These are phyloP conservation scores for Larix kaempferi DNA, from an alignment of 75 land plant species.

Conservation along the genomic window DNA sequence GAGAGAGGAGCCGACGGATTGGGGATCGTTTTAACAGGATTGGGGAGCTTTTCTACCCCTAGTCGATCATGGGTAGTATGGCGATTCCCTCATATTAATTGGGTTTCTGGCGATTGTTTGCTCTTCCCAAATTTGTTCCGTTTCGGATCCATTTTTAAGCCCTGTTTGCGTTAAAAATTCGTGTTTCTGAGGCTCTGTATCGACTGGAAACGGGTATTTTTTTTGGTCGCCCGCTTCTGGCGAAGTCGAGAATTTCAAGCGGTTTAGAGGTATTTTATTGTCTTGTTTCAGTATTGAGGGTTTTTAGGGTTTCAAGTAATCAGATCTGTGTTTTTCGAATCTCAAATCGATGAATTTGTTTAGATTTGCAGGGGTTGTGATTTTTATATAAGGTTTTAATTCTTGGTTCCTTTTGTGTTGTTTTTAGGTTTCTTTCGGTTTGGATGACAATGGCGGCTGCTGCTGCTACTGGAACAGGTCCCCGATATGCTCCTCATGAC, in stretches of 20 bases:
- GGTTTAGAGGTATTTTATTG: background rate
- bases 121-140: too few relatives aligned
- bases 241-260: background rate
- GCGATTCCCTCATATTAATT: too few relatives aligned
- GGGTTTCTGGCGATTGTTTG: too few relatives aligned
- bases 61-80: too few relatives aligned
- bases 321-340: background rate
- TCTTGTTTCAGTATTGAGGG: background rate
- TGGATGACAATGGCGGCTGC: constrained; percentile 37
- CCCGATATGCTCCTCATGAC: constrained; percentile 70
- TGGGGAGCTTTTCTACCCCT: too few relatives aligned
- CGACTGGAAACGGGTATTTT: too few relatives aligned
- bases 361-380: background rate
- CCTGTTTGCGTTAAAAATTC: too few relatives aligned
- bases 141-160: too few relatives aligned
- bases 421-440: background rate
- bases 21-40: too few relatives aligned
- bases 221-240: background rate
- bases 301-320: background rate
- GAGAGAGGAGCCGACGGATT: too few relatives aligned
- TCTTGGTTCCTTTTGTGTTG: too few relatives aligned
- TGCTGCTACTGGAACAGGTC: constrained; percentile 30
- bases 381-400: background rate
- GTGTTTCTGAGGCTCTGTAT: too few relatives aligned
- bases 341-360: background rate